phyloP scores from a whole-genome alignment of 192 early-diverging fungal species.

The Podila horticola region DNA sequence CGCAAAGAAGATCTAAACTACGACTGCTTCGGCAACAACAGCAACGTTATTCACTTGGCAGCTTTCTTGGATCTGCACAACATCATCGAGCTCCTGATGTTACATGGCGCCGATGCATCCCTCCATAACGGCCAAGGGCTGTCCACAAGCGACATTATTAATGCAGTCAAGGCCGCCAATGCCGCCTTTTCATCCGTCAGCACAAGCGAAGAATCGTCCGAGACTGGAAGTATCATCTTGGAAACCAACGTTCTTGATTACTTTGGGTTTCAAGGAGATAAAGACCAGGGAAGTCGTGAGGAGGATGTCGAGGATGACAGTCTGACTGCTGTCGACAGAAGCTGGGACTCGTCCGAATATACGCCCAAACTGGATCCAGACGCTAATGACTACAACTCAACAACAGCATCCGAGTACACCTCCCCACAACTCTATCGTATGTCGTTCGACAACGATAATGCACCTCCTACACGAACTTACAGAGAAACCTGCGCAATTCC shows the following conservation, averaged over 20 bases:
- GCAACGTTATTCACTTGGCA: slow-evolving; percentile 20
- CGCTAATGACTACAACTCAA: neutral
- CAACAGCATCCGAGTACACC: neutral
- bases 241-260: neutral
- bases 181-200: no score
- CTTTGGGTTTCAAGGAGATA: neutral
- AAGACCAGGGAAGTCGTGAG: neutral
- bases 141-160: slow-evolving; percentile 6
- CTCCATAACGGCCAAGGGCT: slow-evolving; percentile 11
- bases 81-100: slow-evolving; percentile 4
- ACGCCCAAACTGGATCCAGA: neutral
- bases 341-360: neutral
- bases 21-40: slow-evolving; percentile 3
- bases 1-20: slow-evolving; percentile 1
- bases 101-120: slow-evolving; percentile 4
- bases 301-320: neutral
- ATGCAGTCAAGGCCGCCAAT: neutral
- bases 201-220: no score
- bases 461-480: neutral
- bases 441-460: no score
- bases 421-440: no score
- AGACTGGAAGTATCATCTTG: no score
- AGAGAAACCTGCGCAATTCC: neutral
- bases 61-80: slow-evolving; percentile 9
- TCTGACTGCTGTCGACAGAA: neutral